Conservation (phyloP, 345 rosid species). For the Gossypium turneri region DNA sequence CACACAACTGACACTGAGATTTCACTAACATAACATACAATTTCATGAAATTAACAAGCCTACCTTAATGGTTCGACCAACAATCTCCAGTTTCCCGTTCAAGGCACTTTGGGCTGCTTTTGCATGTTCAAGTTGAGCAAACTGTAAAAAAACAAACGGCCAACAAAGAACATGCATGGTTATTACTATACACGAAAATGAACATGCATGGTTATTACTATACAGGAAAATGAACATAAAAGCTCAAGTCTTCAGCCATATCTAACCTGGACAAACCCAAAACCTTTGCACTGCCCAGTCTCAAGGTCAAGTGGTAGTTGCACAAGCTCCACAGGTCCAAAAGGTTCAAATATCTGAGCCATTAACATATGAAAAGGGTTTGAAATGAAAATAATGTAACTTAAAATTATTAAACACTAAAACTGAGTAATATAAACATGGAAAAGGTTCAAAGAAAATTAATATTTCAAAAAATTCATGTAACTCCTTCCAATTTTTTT, state of each 20-base stretch:
- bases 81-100: constrained; percentile 92
- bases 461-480: not conserved
- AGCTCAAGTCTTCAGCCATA: constrained; percentile 16
- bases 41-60: constrained; percentile 10
- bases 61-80: constrained; percentile 86
- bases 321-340: constrained; percentile 92
- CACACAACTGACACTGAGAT: not conserved
- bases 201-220: not conserved
- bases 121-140: constrained; percentile 87
- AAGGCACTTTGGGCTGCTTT: constrained; percentile 79
- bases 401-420: not conserved
- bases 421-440: not conserved
- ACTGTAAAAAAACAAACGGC: constrained; percentile 35
- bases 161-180: not conserved
- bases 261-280: constrained; percentile 92
- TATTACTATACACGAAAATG: not conserved
- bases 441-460: not conserved
- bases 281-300: constrained; percentile 95
- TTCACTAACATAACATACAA: constrained; percentile 3
- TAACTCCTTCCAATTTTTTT: not conserved
- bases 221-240: not conserved
- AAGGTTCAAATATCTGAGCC: constrained; percentile 81
- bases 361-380: not conserved
- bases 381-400: not conserved
- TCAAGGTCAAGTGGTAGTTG: constrained; percentile 91